Percentiles rank a stretch among this genome's conserved stretches.
These are phyloP conservation scores for Kwoniella mangroviensis DNA, from an alignment of 768 basidiomycete species.

Conservation along the genomic window DNA sequence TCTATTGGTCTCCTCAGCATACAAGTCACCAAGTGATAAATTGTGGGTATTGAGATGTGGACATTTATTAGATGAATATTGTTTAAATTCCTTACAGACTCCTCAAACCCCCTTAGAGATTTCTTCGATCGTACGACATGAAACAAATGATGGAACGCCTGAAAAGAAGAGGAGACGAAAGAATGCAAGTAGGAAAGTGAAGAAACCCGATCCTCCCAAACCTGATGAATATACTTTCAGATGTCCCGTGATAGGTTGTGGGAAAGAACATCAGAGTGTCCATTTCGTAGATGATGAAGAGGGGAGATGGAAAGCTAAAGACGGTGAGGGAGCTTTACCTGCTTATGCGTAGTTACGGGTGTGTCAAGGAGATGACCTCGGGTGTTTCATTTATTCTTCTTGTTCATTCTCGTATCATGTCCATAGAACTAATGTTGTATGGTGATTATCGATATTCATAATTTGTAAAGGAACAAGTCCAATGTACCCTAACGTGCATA, in stretches of 20 bases:
- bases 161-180: conserved; percentile 17
- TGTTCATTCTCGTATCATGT: too few relatives aligned
- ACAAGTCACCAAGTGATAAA: conserved; percentile 39
- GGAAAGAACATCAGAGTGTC: conserved; percentile 37
- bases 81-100: conserved; percentile 38
- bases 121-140: conserved; percentile 4
- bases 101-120: conserved; percentile 23
- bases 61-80: conserved; percentile 52
- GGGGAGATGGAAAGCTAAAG: conserved; percentile 33
- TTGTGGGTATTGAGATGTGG: conserved; percentile 52
- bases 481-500: too few relatives aligned
- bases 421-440: too few relatives aligned
- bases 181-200: conserved; percentile 9
- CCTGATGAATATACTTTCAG: conserved; percentile 41
- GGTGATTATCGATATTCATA: too few relatives aligned
- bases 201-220: conserved; percentile 19
- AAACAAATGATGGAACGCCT: conserved; percentile 18
- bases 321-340: conserved; percentile 39
- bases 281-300: conserved; percentile 20
- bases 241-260: conserved; percentile 52
- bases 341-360: conserved; percentile 30
- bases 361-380: too few relatives aligned
- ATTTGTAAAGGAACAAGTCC: too few relatives aligned
- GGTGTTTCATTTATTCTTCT: too few relatives aligned
- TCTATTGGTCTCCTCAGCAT: conserved; percentile 46